These are phyloP conservation scores for Thielaviopsis euricoi DNA, from an alignment of 2,329 filamentous ascomycete genomes.

Conservation along the genomic window DNA sequence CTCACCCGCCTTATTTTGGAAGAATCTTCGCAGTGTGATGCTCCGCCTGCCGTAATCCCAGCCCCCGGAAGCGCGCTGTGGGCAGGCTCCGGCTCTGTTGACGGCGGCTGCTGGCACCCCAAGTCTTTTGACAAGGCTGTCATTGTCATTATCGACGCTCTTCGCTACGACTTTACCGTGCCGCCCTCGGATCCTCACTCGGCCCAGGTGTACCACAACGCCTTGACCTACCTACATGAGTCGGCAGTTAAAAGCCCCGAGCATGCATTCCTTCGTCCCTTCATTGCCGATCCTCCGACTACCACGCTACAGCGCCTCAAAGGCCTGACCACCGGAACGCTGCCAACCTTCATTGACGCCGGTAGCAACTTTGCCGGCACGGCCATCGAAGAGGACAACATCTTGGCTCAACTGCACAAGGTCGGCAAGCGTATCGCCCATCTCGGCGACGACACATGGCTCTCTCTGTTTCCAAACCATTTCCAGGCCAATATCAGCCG, in stretches of 20 bases:
- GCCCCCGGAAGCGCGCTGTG: slow-evolving; percentile 15
- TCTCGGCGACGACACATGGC: slow-evolving; percentile 96
- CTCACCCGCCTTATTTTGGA: slow-evolving; percentile 71
- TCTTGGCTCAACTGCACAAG: slow-evolving; percentile 49
- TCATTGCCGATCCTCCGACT: slow-evolving; percentile 93
- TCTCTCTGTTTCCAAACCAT: slow-evolving; percentile 79
- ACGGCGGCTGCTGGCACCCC: slow-evolving; percentile 84
- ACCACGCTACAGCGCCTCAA: slow-evolving; percentile 85
- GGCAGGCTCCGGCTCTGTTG: slow-evolving; percentile 26
- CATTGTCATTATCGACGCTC: slow-evolving; percentile 77
- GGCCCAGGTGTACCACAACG: slow-evolving; percentile 57
- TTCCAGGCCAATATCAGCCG: slow-evolving; percentile 76
- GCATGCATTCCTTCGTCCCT: slow-evolving; percentile 80
- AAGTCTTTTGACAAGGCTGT: slow-evolving; percentile 87
- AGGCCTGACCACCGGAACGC: slow-evolving; percentile 82
- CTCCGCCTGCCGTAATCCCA: slow-evolving; percentile 44
- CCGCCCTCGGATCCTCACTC: slow-evolving; percentile 41
- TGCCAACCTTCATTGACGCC: slow-evolving; percentile 86
- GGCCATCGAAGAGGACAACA: slow-evolving; percentile 83
- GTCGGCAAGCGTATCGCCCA: slow-evolving; percentile 66
- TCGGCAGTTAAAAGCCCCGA: slow-evolving; percentile 56
- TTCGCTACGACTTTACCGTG: slow-evolving; percentile 93
- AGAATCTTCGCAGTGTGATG: slow-evolving; percentile 53
- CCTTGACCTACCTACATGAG: slow-evolving; percentile 74
- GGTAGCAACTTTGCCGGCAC: slow-evolving; percentile 93